Base-by-base conservation (phyloP, 768 basidiomycete genomes). In the Boletus rufocinnamomeus region DNA sequence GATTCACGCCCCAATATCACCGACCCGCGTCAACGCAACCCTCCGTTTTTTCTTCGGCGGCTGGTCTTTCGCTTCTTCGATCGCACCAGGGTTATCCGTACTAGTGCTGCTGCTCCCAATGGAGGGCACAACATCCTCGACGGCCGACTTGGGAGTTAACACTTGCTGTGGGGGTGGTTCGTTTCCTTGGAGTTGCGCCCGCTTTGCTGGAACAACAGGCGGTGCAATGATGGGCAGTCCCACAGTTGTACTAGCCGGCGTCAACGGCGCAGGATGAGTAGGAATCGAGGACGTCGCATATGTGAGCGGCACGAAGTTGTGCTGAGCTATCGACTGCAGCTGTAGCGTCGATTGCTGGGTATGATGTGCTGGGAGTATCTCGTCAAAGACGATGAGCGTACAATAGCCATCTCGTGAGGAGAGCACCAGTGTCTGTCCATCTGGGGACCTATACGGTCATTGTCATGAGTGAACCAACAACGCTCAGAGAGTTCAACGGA, bases 341-440 rank as follows among this genome's bases (percentile, higher is more conserved):
- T 96, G 95, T 21, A 96, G 82, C 6, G 90, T 85, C 58, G 92
- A 90, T 70, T 95, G 95, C 68, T 98, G 95, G 1, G 88, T 95
- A 62, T 92, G 88, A 70, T 96, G 85, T 5, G 88, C 82, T 0
- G 93, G 84, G 2, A 98, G 82, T 56, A 96, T 89, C 74, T 98
- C 96, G 75, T 98, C 95, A 71, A 99, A 98, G 23, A 92, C 82
- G 64, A 97, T 82, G 57, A 98, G 82, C 1, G 96, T 97, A 77
- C 97, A 98, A 74, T 98, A 99, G 0, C 97, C 97, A 69, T 99
- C 97, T 28, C 94, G 86, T 1, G 94, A 92, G 2, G 95, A 89
- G 28, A 98, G 84, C 50, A 98, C 84, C 19, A 99, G 82, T 43
- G 91, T 85, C 72, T 97, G 93, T 4, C 97, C 97, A 66, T 98